These are phyloP conservation scores for Deuterostichococcus epilithicus DNA, from an alignment of 139 green algal species.

Conservation along the genomic window DNA sequence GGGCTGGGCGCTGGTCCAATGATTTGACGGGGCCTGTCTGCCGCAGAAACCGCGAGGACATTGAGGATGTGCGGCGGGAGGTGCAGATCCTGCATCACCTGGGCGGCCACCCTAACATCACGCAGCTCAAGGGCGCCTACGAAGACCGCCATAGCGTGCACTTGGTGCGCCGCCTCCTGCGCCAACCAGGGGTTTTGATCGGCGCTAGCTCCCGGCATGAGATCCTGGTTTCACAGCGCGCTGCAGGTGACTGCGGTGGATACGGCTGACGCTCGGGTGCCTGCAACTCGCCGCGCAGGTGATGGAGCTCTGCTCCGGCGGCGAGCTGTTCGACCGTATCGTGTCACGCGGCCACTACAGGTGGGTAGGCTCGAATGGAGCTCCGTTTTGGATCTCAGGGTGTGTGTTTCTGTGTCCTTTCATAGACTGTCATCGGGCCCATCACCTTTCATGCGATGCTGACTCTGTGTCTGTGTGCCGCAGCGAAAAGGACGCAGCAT, in stretches of 20 bases:
- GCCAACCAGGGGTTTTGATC: no score
- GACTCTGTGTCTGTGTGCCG: constrained; percentile 7
- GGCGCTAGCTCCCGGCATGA: no score
- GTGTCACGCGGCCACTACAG: constrained; percentile 76
- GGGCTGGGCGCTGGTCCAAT: no score
- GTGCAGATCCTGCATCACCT: constrained; percentile 96
- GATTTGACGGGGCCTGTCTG: not conserved
- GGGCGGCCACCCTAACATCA: constrained; percentile 75
- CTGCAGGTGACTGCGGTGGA: not conserved
- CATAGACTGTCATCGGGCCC: no score
- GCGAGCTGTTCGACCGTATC: constrained; percentile 97
- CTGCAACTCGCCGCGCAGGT: constrained; percentile 24
- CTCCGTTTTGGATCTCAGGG: no score
- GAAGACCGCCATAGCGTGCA: constrained; percentile 80
- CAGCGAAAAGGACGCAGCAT: constrained; percentile 80
- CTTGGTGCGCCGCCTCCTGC: constrained; percentile 41
- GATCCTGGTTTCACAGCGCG: not conserved
- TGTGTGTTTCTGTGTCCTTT: no score
- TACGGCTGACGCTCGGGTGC: not conserved
- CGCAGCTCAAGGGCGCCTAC: constrained; percentile 63
- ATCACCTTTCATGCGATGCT: no score
- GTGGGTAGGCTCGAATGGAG: constrained; percentile 1
- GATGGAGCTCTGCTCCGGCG: constrained; percentile 87
- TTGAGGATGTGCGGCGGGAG: constrained; percentile 92
- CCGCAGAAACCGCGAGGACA: constrained; percentile 69